Evolutionary conservation across 208 protist genomes (phyloP).

Genomic region (Wallacemonas sp.): DNA sequence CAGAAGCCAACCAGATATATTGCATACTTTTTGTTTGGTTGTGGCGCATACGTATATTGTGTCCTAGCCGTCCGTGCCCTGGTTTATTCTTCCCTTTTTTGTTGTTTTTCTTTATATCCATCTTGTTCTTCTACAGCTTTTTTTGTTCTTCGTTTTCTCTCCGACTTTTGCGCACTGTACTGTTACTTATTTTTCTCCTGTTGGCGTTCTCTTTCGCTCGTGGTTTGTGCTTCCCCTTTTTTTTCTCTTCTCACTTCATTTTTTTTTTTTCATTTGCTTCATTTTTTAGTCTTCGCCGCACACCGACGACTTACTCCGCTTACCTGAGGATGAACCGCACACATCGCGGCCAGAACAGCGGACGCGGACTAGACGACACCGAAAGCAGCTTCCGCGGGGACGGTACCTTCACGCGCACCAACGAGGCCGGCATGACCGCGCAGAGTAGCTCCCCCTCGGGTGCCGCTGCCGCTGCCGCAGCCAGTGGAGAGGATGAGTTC

Average conservation of each 20-base stretch:
- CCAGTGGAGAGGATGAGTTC: constrained; percentile 26
- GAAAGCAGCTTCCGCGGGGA: background rate
- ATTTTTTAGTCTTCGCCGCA: background rate
- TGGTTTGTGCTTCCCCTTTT: background rate
- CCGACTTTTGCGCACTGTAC: too few species aligned
- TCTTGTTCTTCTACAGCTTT: background rate
- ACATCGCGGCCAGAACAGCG: background rate
- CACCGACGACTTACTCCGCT: background rate
- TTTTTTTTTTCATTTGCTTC: constrained; percentile 13
- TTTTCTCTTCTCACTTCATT: constrained; percentile 10
- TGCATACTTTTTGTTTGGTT: too few species aligned
- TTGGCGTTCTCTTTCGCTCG: background rate
- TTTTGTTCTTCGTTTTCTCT: background rate
- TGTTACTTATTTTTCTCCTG: background rate
- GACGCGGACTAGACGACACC: background rate
- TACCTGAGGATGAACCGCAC: background rate
- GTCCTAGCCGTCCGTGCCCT: too few species aligned
- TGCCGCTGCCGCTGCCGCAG: background rate
- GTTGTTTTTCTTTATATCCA: constrained; percentile 8
- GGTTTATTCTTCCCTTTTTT: constrained; percentile 9
- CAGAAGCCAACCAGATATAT: too few species aligned
- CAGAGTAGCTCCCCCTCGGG: too few species aligned
- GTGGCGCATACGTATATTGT: too few species aligned
- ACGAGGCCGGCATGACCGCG: too few species aligned
- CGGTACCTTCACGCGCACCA: background rate